Conservation (phyloP, 352 stramenopile genomes). For the Elongisporangium anandrum region DNA sequence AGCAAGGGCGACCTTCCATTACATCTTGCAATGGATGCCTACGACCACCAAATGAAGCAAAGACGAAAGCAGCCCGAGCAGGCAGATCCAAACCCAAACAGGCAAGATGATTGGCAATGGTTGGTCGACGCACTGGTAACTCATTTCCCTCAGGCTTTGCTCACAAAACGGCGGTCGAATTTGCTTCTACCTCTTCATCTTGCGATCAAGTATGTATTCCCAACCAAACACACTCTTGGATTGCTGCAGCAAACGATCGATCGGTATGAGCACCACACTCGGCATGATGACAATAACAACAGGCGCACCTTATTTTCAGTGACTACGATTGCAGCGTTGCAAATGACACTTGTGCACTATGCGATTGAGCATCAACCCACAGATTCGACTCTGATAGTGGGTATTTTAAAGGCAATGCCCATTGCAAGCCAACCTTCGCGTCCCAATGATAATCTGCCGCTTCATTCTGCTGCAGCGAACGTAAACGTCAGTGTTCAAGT, state of each 20-base stretch:
- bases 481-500: neutral
- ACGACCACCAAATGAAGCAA: slow-evolving; percentile 19
- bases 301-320: slow-evolving; percentile 3
- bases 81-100: neutral
- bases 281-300: no score
- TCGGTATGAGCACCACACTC: neutral
- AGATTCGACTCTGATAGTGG: slow-evolving; percentile 18
- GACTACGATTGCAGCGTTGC: slow-evolving; percentile 26
- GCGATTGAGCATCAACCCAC: slow-evolving; percentile 35
- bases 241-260: slow-evolving; percentile 15
- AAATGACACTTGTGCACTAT: slow-evolving; percentile 59
- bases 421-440: slow-evolving; percentile 14
- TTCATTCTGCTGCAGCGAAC: slow-evolving; percentile 39
- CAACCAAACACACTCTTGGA: slow-evolving; percentile 9
- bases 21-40: slow-evolving; percentile 45
- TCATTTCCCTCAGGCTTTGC: slow-evolving; percentile 15
- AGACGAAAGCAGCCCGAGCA: neutral
- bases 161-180: slow-evolving; percentile 18
- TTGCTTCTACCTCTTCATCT: slow-evolving; percentile 32
- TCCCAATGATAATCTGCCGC: slow-evolving; percentile 31
- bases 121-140: slow-evolving; percentile 15
- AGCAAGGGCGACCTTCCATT: slow-evolving; percentile 44
- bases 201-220: slow-evolving; percentile 36
- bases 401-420: slow-evolving; percentile 28
- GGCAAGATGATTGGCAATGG: slow-evolving; percentile 28